phyloP scores from a whole-genome alignment of 2,329 filamentous ascomycete species.

The Nothophaeocryptopus gaeumannii region DNA sequence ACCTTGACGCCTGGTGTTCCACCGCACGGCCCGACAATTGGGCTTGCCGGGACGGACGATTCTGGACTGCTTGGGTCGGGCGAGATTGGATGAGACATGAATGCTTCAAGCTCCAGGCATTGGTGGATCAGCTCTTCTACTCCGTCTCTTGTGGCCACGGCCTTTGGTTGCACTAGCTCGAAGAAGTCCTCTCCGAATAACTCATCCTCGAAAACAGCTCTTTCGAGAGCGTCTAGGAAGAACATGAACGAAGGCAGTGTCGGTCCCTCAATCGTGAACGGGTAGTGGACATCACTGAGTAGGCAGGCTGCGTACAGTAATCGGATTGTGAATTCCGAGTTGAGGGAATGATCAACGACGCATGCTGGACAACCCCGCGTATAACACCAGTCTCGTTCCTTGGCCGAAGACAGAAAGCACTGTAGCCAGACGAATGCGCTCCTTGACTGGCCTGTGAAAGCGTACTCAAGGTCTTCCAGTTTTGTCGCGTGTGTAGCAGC shows the following conservation, averaged over 20 bases:
- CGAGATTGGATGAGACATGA: conserved; percentile 27
- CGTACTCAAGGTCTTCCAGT: conserved; percentile 55
- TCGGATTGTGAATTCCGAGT: conserved; percentile 48
- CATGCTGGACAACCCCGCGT: conserved; percentile 56
- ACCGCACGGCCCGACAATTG: conserved; percentile 28
- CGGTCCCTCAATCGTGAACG: conserved; percentile 34
- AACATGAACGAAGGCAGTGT: conserved; percentile 38
- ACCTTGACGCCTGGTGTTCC: conserved; percentile 34
- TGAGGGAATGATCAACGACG: conserved; percentile 43
- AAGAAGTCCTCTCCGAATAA: conserved; percentile 47
- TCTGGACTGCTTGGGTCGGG: conserved; percentile 26
- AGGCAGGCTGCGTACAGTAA: conserved; percentile 48
- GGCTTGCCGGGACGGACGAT: conserved; percentile 18
- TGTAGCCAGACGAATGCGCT: conserved; percentile 59
- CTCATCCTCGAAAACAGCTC: conserved; percentile 41
- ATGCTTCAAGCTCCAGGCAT: conserved; percentile 43
- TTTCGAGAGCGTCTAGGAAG: conserved; percentile 44
- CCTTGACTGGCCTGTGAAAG: conserved; percentile 56
- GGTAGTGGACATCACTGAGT: conserved; percentile 43
- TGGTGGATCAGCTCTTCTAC: conserved; percentile 48
- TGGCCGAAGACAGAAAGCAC: conserved; percentile 54
- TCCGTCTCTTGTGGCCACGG: conserved; percentile 41
- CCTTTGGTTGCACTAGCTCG: conserved; percentile 44
- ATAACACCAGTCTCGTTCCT: conserved; percentile 55
- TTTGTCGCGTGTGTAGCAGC: conserved; percentile 48